These are phyloP conservation scores for Cytospora paraplurivora DNA, from an alignment of 2,329 filamentous ascomycete species.

Conservation along the genomic window DNA sequence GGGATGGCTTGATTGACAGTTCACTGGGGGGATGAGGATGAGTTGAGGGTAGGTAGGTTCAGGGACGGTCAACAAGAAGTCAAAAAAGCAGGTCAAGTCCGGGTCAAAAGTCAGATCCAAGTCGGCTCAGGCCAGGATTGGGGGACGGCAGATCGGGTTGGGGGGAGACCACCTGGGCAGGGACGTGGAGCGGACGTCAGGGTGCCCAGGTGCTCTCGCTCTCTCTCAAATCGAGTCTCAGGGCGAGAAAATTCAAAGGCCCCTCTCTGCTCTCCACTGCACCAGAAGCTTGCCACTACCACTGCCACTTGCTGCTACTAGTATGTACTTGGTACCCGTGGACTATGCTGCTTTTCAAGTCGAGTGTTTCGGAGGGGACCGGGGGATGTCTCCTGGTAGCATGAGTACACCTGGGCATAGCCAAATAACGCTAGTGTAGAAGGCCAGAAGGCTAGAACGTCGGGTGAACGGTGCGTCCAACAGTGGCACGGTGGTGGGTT, in stretches of 20 bases:
- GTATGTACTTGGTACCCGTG: not conserved
- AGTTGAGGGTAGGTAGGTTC: slow-evolving; percentile 9
- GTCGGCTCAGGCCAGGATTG: slow-evolving; percentile 17
- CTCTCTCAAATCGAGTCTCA: not conserved
- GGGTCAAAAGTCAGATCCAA: not conserved
- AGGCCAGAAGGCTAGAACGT: not conserved
- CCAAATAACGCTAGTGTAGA: not conserved
- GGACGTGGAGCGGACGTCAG: slow-evolving; percentile 8
- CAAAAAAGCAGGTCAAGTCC: slow-evolving; percentile 2
- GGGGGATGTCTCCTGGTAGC: slow-evolving; percentile 13
- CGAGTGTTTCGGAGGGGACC: slow-evolving; percentile 17
- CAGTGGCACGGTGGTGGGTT: slow-evolving; percentile 1
- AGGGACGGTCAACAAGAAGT: slow-evolving; percentile 27
- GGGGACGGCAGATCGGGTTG: slow-evolving; percentile 26
- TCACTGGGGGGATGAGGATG: slow-evolving; percentile 17
- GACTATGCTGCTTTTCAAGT: too few relatives aligned
- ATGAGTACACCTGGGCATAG: slow-evolving; percentile 6
- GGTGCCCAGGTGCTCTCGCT: not conserved
- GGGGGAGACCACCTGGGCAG: slow-evolving; percentile 15
- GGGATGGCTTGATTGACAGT: slow-evolving; percentile 27
- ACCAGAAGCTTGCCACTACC: not conserved
- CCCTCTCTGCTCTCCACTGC: not conserved
- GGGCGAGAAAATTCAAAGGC: slow-evolving; percentile 15
- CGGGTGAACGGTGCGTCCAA: not conserved
- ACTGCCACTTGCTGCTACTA: not conserved